Evolutionary conservation across 1,284 basidiomycete species (phyloP).

Genomic region (Stygiomarasmius scandens): DNA sequence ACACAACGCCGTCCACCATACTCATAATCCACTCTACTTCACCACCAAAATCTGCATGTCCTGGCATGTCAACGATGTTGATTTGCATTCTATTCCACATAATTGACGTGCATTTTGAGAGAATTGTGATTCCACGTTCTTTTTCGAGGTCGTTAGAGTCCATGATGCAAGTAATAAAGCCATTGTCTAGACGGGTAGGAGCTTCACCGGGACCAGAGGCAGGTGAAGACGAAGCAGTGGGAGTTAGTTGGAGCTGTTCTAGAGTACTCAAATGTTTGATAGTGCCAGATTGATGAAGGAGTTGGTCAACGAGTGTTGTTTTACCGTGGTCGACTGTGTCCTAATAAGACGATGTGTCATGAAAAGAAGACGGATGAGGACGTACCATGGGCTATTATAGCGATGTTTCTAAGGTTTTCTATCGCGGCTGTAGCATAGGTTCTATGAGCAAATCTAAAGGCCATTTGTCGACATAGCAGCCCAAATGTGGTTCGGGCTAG

Average conservation of each 20-base stretch:
- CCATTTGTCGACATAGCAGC: not conserved
- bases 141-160: conserved; percentile 51
- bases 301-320: conserved; percentile 51
- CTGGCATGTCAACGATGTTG: conserved; percentile 52
- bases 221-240: conserved; percentile 31
- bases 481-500: not conserved
- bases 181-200: conserved; percentile 39
- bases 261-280: conserved; percentile 39
- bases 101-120: conserved; percentile 51
- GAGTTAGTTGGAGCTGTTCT: conserved; percentile 35
- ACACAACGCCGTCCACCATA: conserved; percentile 52
- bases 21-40: conserved; percentile 52
- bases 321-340: conserved; percentile 51
- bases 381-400: conserved; percentile 32
- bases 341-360: not conserved
- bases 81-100: conserved; percentile 43
- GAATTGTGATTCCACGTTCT: conserved; percentile 53
- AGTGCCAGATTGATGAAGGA: conserved; percentile 48
- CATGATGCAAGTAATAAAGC: conserved; percentile 47
- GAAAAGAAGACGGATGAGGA: not conserved
- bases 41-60: conserved; percentile 53
- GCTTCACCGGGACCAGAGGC: conserved; percentile 29
- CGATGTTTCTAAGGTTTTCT: conserved; percentile 30
- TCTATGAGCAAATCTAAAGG: not conserved
- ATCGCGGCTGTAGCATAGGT: conserved; percentile 10